phyloP scores from a whole-genome alignment of 2,329 filamentous ascomycete genomes.

The Paraconiothyrium brasiliense region DNA sequence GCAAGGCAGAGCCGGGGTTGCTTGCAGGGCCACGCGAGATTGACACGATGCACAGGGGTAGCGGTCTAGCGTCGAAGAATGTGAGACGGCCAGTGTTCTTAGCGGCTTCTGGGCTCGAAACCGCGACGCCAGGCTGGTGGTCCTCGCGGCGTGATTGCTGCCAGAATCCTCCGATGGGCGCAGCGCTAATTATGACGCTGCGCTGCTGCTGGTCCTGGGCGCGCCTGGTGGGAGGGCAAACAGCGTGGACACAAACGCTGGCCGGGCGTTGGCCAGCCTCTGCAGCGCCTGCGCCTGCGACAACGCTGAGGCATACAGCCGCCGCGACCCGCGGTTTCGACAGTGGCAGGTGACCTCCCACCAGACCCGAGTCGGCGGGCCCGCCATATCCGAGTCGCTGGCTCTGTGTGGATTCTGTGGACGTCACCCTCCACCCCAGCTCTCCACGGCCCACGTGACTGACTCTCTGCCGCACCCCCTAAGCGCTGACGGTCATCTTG shows the following conservation, averaged over 20 bases:
- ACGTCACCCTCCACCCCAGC: not conserved
- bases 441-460: not conserved
- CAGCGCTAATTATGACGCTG: constrained; percentile 22
- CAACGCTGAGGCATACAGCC: constrained; percentile 11
- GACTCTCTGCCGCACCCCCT: not conserved
- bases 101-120: constrained; percentile 41
- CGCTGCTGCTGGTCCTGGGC: constrained; percentile 10
- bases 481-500: not conserved
- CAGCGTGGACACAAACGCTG: not conserved
- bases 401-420: not conserved
- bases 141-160: constrained; percentile 39
- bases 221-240: constrained; percentile 6
- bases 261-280: constrained; percentile 18
- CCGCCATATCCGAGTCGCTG: constrained; percentile 9
- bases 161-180: constrained; percentile 41
- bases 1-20: constrained; percentile 41
- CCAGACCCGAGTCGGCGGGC: constrained; percentile 11
- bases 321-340: not conserved
- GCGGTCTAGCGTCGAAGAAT: constrained; percentile 27
- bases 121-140: constrained; percentile 28
- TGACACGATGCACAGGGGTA: constrained; percentile 42
- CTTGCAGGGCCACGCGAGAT: constrained; percentile 52
- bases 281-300: constrained; percentile 16
- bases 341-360: constrained; percentile 12
- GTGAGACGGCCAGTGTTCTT: constrained; percentile 49